Base-by-base conservation (phyloP, 176 grass and related monocot species). In the Bonia amplexicaulis region DNA sequence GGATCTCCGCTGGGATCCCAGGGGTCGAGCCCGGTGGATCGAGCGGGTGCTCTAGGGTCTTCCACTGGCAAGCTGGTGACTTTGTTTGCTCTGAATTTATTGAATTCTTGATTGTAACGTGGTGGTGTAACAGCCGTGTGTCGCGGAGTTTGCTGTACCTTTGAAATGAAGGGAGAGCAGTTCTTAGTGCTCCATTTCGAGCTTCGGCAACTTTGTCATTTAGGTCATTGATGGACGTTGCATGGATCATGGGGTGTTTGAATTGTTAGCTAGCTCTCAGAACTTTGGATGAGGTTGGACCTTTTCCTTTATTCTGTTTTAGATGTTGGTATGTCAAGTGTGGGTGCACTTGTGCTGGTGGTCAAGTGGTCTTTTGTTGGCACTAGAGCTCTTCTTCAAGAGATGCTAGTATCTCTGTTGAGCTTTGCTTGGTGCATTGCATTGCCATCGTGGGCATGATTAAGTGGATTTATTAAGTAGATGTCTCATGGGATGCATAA, bases 1-100 rank as follows among this genome's bases (percentile, higher is more conserved):
- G 87, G 81, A 84, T 89, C 82, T 89, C 81, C 26, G 59, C 59
- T 85, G 82, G 85, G 87, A 89, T 85, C 82, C 69, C 59, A 46
- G 68, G 17, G 7, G 51, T 27, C 22, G 35, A 53, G 55, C 73
- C 39, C 25, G 42, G 45, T 84, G 35, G 74, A 84, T 88, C 68
- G 20, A 11, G 40, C 51, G 39, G 27, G 16, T 44, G 45, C 41
- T 7, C 47, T 65, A 66, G 67, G 62, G 69, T 74, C 54, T 25
- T 46, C 17, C 37, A 17, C 29, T 85, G 48, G 60, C 81, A 80
- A 67, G 52, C 41, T 78, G 17, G 23, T 23, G 16, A 14, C n/a
- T 79, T 73, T 39, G 47, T 73, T 23, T 20, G 57, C 19, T 78
- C 66, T 19, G 87, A 71, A 52, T 73, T 68, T 26, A 72, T 25